A percentile compares a stretch with the other conserved stretches of the same genome.
Evolutionary conservation across 306 rosid genomes (phyloP).

Genomic region (Ceratonia siliqua): DNA sequence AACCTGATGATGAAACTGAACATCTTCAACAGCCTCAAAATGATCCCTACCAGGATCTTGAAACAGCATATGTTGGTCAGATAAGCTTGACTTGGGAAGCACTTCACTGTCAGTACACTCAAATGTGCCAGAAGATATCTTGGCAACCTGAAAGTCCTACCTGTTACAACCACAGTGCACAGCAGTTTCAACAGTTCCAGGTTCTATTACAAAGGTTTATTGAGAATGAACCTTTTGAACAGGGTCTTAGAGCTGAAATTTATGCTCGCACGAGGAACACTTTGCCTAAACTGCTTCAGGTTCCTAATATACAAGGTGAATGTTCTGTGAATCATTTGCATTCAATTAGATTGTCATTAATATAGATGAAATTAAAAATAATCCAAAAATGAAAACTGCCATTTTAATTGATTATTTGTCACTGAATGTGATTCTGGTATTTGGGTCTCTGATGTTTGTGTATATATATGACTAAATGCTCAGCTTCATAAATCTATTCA

Average conservation of each 20-base stretch:
- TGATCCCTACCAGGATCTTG: conserved; percentile 69
- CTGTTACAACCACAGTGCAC: conserved; percentile 76
- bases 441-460: conserved; percentile 1
- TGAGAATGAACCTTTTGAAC: conserved; percentile 95
- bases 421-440: not conserved
- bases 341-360: conserved; percentile 3
- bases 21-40: conserved; percentile 68
- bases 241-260: conserved; percentile 68
- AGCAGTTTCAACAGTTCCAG: conserved; percentile 91
- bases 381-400: not conserved
- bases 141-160: conserved; percentile 79
- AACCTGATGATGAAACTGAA: conserved; percentile 71
- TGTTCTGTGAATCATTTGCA: not conserved
- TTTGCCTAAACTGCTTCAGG: conserved; percentile 80
- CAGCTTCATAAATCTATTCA: conserved; percentile 40
- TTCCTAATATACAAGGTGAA: conserved; percentile 79
- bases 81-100: conserved; percentile 96
- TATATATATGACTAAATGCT: conserved; percentile 15
- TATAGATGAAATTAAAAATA: not conserved
- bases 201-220: conserved; percentile 88
- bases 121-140: conserved; percentile 68
- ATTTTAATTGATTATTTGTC: conserved; percentile 5
- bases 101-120: conserved; percentile 92
- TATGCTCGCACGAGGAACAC: conserved; percentile 68
- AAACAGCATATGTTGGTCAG: conserved; percentile 92